These are phyloP conservation scores for Neurospora tetraspora DNA, from an alignment of 495 filamentous ascomycete genomes.

Conservation along the genomic window DNA sequence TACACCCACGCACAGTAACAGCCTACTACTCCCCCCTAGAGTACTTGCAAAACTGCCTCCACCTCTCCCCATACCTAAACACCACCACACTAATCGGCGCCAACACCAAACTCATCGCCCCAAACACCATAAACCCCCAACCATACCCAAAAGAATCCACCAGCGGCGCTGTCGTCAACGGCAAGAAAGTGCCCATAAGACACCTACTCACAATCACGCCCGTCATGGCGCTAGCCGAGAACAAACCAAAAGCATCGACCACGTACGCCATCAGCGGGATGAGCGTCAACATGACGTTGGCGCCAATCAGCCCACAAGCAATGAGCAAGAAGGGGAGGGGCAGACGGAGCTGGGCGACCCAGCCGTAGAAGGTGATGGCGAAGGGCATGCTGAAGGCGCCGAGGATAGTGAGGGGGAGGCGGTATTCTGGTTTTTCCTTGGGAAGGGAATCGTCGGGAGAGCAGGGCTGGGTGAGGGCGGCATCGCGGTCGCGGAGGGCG, in stretches of 20 bases:
- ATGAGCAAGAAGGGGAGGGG: slow-evolving; percentile 33
- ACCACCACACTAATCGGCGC: slow-evolving; percentile 43
- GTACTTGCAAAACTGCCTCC: slow-evolving; percentile 41
- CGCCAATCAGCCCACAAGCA: slow-evolving; percentile 32
- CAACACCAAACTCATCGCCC: slow-evolving; percentile 23
- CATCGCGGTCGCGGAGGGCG: slow-evolving; percentile 28
- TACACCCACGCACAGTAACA: neutral
- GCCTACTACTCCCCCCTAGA: slow-evolving; percentile 14
- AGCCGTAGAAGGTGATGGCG: slow-evolving; percentile 38
- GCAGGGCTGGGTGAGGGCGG: slow-evolving; percentile 22
- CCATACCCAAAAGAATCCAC: slow-evolving; percentile 38
- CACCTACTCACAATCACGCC: slow-evolving; percentile 44
- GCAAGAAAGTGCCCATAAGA: slow-evolving; percentile 44
- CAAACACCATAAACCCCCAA: slow-evolving; percentile 37
- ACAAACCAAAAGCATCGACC: slow-evolving; percentile 47
- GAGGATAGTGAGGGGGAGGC: slow-evolving; percentile 39
- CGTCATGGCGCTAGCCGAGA: slow-evolving; percentile 47
- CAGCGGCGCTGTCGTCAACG: slow-evolving; percentile 37
- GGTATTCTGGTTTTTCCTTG: slow-evolving; percentile 28
- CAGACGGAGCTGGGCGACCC: slow-evolving; percentile 28
- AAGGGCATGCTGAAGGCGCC: slow-evolving; percentile 35
- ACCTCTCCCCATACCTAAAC: slow-evolving; percentile 37
- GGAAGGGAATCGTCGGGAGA: neutral
- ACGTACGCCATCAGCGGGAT: slow-evolving; percentile 45
- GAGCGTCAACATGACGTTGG: slow-evolving; percentile 29